Percentiles rank a stretch among this genome's conserved stretches.
Evolutionary conservation across 768 basidiomycete genomes (phyloP).

Genomic region (Fomitopsis serialis): DNA sequence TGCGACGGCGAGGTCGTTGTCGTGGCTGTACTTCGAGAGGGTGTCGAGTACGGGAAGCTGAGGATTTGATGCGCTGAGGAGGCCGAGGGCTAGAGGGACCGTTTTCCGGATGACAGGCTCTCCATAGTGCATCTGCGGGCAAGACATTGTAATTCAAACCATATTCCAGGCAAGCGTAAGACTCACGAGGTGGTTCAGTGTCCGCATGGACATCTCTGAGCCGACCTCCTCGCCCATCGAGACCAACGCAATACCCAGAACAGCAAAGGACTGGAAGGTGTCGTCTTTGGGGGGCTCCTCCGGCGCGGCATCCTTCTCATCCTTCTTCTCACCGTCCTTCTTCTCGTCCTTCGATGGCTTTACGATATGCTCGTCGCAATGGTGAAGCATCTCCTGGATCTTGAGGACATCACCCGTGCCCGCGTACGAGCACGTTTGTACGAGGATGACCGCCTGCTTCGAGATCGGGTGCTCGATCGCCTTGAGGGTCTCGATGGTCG

Average conservation of each 20-base stretch:
- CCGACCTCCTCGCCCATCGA: conserved; percentile 99
- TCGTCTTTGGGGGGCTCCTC: conserved; percentile 53
- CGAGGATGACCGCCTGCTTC: conserved; percentile 85
- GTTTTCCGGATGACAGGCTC: conserved; percentile 88
- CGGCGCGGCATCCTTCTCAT: conserved; percentile 39
- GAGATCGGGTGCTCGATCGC: conserved; percentile 91
- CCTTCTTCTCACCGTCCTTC: conserved; percentile 26
- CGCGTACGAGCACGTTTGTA: conserved; percentile 91
- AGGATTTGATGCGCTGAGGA: conserved; percentile 94
- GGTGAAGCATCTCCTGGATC: conserved; percentile 86
- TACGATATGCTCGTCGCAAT: conserved; percentile 89
- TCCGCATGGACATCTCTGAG: conserved; percentile 94
- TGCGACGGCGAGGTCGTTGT: conserved; percentile 95
- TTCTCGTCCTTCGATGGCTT: conserved; percentile 31
- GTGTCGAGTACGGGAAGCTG: conserved; percentile 93
- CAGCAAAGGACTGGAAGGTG: conserved; percentile 87
- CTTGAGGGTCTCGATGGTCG: conserved; percentile 88
- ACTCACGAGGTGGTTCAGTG: conserved; percentile 93
- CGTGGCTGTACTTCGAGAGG: conserved; percentile 97
- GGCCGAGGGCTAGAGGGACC: conserved; percentile 91
- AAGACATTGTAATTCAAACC: conserved; percentile 5
- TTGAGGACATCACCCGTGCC: conserved; percentile 94
- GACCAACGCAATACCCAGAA: conserved; percentile 88
- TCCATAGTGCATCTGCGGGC: conserved; percentile 93
- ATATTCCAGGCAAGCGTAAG: neutral